These are phyloP conservation scores for Malus sylvestris DNA, from an alignment of 306 rosid species.

Conservation along the genomic window DNA sequence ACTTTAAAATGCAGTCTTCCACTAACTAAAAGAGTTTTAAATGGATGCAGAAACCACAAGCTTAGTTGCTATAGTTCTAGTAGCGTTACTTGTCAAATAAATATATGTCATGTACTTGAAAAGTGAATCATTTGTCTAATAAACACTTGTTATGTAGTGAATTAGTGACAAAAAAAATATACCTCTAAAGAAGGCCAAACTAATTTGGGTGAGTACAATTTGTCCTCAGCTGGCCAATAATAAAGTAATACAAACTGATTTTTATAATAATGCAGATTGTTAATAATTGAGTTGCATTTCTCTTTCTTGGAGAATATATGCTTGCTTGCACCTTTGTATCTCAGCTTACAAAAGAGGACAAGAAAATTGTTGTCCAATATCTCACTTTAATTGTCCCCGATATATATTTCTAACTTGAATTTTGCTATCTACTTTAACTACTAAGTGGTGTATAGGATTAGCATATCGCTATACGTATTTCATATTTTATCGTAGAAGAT, in stretches of 20 bases:
- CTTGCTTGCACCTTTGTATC: not conserved
- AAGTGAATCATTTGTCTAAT: fast-evolving
- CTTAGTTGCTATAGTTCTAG: not conserved
- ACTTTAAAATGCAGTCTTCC: slow-evolving; percentile 52
- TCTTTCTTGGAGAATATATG: not conserved
- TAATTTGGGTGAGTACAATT: not conserved
- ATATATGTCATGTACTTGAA: no score
- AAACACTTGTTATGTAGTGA: no score
- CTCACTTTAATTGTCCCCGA: not conserved
- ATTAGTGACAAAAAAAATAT: no score
- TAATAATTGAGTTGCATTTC: slow-evolving; percentile 4
- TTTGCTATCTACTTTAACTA: not conserved
- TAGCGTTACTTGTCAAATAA: no score
- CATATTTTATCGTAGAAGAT: not conserved
- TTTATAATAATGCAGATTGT: not conserved
- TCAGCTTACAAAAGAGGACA: not conserved
- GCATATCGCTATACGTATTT: not conserved
- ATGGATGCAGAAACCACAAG: slow-evolving; percentile 24
- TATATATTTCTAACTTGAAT: not conserved
- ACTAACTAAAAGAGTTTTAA: slow-evolving; percentile 29
- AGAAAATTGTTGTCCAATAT: not conserved
- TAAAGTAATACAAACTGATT: not conserved
- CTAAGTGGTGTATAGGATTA: not conserved
- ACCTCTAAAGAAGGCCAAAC: not conserved
- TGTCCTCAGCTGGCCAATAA: not conserved